Conservation (phyloP, 2,329 filamentous ascomycete genomes). For the Pezizomycotina sp. region DNA sequence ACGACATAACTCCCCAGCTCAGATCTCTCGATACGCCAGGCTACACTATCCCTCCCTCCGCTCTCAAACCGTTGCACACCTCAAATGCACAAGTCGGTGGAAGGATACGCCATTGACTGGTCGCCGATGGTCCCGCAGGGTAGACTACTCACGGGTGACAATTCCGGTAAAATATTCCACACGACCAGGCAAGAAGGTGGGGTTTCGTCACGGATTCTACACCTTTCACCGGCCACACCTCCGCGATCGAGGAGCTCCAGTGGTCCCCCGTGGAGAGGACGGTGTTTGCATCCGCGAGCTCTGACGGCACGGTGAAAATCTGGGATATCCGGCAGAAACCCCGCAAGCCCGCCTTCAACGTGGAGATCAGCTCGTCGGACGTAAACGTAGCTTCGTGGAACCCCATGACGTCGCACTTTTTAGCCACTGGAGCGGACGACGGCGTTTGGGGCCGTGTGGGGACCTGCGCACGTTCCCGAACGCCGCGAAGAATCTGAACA, state of each 20-base stretch:
- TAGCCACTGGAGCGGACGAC: conserved; percentile 84
- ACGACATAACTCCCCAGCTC: conserved; percentile 84
- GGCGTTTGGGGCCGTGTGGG: conserved; percentile 92
- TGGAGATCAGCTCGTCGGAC: conserved; percentile 67
- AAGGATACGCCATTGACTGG: conserved; percentile 97
- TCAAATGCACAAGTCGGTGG: conserved; percentile 71
- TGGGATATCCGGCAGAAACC: conserved; percentile 92
- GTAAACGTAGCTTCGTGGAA: conserved; percentile 98
- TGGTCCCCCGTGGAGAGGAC: conserved; percentile 89
- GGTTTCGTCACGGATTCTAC: conserved; percentile 72
- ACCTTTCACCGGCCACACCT: conserved; percentile 66
- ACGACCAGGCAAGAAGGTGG: conserved; percentile 77
- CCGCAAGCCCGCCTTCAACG: conserved; percentile 68
- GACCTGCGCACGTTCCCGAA: conserved; percentile 46
- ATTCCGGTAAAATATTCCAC: conserved; percentile 72
- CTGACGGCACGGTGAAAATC: conserved; percentile 84
- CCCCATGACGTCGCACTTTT: conserved; percentile 66
- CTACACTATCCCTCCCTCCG: conserved; percentile 57
- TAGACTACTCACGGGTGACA: conserved; percentile 82
- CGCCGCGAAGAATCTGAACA: conserved; percentile 27
- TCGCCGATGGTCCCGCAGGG: conserved; percentile 64
- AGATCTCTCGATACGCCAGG: conserved; percentile 81
- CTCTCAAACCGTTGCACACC: conserved; percentile 76
- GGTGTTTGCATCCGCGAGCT: conserved; percentile 86
- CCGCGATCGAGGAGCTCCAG: conserved; percentile 84